phyloP scores from a whole-genome alignment of 2,329 filamentous ascomycete genomes.

The Alternaria triticimaculans region DNA sequence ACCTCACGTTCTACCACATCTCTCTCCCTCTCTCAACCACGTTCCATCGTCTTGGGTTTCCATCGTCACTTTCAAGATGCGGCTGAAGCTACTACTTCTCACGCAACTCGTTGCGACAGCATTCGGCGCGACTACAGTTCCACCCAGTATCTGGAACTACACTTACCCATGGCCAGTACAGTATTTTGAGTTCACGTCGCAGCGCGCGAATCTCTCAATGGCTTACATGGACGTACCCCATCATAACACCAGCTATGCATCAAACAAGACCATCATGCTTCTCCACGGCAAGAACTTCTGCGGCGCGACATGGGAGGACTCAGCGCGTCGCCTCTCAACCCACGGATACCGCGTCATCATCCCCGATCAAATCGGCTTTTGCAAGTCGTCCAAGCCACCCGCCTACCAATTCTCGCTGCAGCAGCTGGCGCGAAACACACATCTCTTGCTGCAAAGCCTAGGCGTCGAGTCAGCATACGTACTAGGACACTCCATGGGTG shows the following conservation, averaged over 20 bases:
- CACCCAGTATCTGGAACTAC: conserved; percentile 40
- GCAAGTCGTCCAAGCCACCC: conserved; percentile 62
- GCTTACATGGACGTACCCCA: conserved; percentile 63
- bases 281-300: conserved; percentile 66
- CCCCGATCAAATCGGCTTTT: conserved; percentile 64
- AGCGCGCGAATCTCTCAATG: conserved; percentile 59
- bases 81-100: background rate
- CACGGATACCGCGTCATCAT: conserved; percentile 61
- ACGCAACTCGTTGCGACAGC: conserved; percentile 12
- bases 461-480: conserved; percentile 55
- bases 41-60: background rate
- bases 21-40: too few species aligned
- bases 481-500: conserved; percentile 63
- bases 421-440: conserved; percentile 61
- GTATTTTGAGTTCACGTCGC: conserved; percentile 57
- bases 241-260: conserved; percentile 35
- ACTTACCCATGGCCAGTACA: conserved; percentile 60
- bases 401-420: conserved; percentile 61
- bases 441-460: conserved; percentile 55
- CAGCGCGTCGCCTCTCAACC: conserved; percentile 52
- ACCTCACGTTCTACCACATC: background rate
- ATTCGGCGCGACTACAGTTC: conserved; percentile 10
- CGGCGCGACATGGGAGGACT: conserved; percentile 60
- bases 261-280: conserved; percentile 54
- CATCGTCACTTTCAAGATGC: conserved; percentile 10